Evolutionary conservation across 305 asterid species (phyloP).

Genomic region (Fraxinus nigra): DNA sequence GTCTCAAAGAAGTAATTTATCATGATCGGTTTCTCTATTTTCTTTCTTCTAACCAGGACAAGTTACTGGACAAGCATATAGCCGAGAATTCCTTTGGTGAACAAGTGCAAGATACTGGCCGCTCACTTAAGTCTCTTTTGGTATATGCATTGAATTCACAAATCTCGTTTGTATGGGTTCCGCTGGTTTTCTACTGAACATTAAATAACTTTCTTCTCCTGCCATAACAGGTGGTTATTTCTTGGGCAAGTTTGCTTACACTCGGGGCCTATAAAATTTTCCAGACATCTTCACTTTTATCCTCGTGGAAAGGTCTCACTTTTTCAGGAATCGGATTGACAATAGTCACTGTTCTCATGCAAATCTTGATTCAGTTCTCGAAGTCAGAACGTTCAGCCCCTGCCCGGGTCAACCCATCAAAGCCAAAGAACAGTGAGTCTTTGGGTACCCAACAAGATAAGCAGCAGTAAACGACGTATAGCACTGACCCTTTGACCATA

Average conservation of each 20-base stretch:
- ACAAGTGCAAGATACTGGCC: slow-evolving; percentile 55
- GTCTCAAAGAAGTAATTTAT: background rate
- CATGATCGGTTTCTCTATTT: slow-evolving; percentile 1
- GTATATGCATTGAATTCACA: slow-evolving; percentile 32
- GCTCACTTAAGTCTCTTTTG: slow-evolving; percentile 82
- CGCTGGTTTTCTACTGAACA: background rate
- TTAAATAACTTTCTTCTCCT: background rate
- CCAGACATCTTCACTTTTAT: slow-evolving; percentile 57
- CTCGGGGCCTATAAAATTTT: slow-evolving; percentile 57
- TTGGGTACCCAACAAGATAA: slow-evolving; percentile 14
- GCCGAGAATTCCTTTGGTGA: slow-evolving; percentile 67
- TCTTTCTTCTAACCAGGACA: slow-evolving; percentile 38
- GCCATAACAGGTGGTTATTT: slow-evolving; percentile 44
- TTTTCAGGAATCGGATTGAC: slow-evolving; percentile 50
- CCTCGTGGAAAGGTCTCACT: slow-evolving; percentile 75
- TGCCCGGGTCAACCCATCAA: slow-evolving; percentile 55
- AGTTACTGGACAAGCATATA: slow-evolving; percentile 71
- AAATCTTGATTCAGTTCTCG: slow-evolving; percentile 76
- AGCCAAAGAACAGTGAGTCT: slow-evolving; percentile 30
- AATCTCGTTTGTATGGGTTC: background rate
- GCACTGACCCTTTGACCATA: background rate
- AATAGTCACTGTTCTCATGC: slow-evolving; percentile 71
- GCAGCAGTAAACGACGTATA: background rate
- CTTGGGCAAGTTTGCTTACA: slow-evolving; percentile 62
- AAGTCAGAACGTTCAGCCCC: slow-evolving; percentile 64